Conservation (phyloP, 2,329 filamentous ascomycete species). For the Nothomitra cinnamomea region DNA sequence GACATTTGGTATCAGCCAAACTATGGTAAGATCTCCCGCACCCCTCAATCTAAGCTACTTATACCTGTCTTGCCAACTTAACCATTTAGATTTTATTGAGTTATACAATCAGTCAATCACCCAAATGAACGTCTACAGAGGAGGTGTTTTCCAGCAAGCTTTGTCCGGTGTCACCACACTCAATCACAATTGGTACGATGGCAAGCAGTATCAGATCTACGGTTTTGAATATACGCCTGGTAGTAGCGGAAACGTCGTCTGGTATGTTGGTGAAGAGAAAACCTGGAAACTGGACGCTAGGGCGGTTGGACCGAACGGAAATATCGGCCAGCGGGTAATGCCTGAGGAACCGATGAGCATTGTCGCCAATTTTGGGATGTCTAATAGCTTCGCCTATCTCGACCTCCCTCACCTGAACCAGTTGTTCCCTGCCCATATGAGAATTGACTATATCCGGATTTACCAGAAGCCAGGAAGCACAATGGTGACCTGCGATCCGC, state of each 20-base stretch:
- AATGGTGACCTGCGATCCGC: constrained; percentile 49
- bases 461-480: constrained; percentile 45
- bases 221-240: constrained; percentile 48
- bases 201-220: constrained; percentile 43
- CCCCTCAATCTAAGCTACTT: not conserved
- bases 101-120: constrained; percentile 43
- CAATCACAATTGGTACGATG: constrained; percentile 51
- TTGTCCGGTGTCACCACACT: constrained; percentile 42
- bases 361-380: constrained; percentile 56
- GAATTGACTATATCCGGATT: constrained; percentile 53
- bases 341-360: constrained; percentile 51
- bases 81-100: constrained; percentile 37
- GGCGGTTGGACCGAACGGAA: constrained; percentile 49
- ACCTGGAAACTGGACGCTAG: constrained; percentile 46
- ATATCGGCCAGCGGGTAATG: constrained; percentile 46
- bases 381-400: constrained; percentile 43
- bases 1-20: constrained; percentile 53
- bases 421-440: constrained; percentile 45
- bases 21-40: constrained; percentile 23
- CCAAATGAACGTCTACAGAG: constrained; percentile 41
- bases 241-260: constrained; percentile 41
- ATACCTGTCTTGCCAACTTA: not conserved
- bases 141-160: constrained; percentile 45
- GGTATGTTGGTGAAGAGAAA: constrained; percentile 47
- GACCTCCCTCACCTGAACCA: constrained; percentile 38